Evolutionary conservation across 208 protist genomes (phyloP).

Genomic region (Leishmania arabica): DNA sequence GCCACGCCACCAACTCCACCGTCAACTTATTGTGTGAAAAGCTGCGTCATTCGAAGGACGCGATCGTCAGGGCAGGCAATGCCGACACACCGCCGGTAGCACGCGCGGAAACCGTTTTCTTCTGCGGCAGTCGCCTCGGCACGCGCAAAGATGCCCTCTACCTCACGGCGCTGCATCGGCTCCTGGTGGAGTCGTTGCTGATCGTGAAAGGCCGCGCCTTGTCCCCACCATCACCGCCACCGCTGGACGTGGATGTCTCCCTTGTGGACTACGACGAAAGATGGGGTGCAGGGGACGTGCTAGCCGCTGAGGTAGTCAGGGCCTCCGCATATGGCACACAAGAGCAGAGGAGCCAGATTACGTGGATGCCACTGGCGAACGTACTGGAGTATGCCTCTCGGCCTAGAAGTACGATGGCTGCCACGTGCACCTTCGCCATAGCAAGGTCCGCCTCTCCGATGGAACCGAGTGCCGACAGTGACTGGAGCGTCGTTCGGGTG

Average conservation of each 20-base stretch:
- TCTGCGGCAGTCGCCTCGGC: constrained; percentile 4
- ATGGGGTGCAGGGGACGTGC: constrained; percentile 47
- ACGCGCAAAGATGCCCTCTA: constrained; percentile 23
- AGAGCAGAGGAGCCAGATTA: background rate
- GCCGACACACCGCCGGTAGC: background rate
- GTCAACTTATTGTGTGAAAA: background rate
- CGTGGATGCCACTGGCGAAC: background rate
- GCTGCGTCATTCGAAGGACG: background rate
- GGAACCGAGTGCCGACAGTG: background rate
- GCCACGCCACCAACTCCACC: background rate
- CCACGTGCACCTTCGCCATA: background rate
- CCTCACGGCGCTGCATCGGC: constrained; percentile 8
- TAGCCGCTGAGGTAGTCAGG: constrained; percentile 19
- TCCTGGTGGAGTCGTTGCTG: constrained; percentile 7
- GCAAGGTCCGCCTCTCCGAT: background rate
- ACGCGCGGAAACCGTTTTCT: constrained; percentile 5
- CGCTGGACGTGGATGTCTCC: constrained; percentile 27
- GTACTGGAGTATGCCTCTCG: background rate
- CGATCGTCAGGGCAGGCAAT: background rate
- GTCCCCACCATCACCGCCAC: background rate
- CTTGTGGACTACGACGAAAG: constrained; percentile 47
- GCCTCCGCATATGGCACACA: background rate
- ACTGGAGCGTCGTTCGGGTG: background rate
- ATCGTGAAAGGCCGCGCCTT: background rate
- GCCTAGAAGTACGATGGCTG: background rate